A percentile compares a stretch with the other conserved stretches of the same genome.
Evolutionary conservation across 2,329 filamentous ascomycete species (phyloP).

Genomic region (Massarina eburnea): DNA sequence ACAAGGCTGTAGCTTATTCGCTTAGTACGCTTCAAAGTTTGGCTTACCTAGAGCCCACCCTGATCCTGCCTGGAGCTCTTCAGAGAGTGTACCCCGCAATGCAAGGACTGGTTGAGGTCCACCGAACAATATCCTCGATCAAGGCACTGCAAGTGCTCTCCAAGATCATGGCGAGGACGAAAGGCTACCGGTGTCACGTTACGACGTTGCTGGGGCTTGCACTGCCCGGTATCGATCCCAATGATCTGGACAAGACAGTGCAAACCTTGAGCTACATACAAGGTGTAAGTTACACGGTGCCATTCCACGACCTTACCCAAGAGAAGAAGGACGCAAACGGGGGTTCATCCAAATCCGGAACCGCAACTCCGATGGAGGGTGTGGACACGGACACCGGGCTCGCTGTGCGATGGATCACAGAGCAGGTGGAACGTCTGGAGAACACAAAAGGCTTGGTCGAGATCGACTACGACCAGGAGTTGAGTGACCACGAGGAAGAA

Average conservation of each 20-base stretch:
- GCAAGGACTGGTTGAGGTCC: slow-evolving; percentile 94
- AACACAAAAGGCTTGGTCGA: slow-evolving; percentile 80
- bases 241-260: slow-evolving; percentile 94
- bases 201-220: slow-evolving; percentile 91
- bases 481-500: slow-evolving; percentile 84
- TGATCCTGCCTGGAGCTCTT: slow-evolving; percentile 89
- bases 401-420: slow-evolving; percentile 90
- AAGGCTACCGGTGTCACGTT: slow-evolving; percentile 95
- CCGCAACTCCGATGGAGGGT: slow-evolving; percentile 37
- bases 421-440: slow-evolving; percentile 93
- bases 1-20: slow-evolving; percentile 87
- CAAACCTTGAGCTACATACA: slow-evolving; percentile 95
- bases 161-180: slow-evolving; percentile 86
- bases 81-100: slow-evolving; percentile 97
- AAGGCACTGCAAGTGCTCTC: slow-evolving; percentile 90
- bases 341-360: slow-evolving; percentile 21
- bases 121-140: slow-evolving; percentile 91
- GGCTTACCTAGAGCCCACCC: slow-evolving; percentile 84
- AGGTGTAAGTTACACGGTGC: slow-evolving; percentile 93
- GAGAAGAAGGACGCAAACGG: slow-evolving; percentile 40
- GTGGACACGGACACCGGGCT: slow-evolving; percentile 52
- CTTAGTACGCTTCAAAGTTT: slow-evolving; percentile 86
- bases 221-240: slow-evolving; percentile 93
- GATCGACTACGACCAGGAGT: slow-evolving; percentile 79
- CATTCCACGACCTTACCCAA: slow-evolving; percentile 78